Evolutionary conservation across 202 grass and related monocot species (phyloP).

Genomic region (Zoysia matrella): DNA sequence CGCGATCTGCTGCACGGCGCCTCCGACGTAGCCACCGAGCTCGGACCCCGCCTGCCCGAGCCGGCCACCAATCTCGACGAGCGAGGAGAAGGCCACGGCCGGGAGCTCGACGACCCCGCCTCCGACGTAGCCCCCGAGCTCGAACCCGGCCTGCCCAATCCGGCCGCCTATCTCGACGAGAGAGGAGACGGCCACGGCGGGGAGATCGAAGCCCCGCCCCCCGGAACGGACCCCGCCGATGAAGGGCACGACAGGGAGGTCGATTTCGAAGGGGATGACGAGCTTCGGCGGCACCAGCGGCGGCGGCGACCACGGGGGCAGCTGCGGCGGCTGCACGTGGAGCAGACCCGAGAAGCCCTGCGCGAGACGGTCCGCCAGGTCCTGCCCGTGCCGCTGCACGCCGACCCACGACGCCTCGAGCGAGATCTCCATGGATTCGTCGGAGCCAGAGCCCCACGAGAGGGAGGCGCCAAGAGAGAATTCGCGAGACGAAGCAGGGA

Average conservation of each 20-base stretch:
- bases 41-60: conserved; percentile 80
- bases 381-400: conserved; percentile 90
- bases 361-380: conserved; percentile 80
- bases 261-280: conserved; percentile 49
- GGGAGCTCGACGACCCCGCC: conserved; percentile 35
- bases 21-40: conserved; percentile 62
- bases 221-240: conserved; percentile 3
- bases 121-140: conserved; percentile 63
- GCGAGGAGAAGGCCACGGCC: conserved; percentile 55
- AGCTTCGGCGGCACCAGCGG: conserved; percentile 42
- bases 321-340: conserved; percentile 61
- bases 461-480: background rate
- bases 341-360: conserved; percentile 85
- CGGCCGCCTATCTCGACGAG: conserved; percentile 77
- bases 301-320: conserved; percentile 55
- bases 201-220: conserved; percentile 22
- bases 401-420: conserved; percentile 92
- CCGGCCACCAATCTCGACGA: conserved; percentile 76
- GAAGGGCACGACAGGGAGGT: conserved; percentile 19
- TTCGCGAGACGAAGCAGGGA: conserved; percentile 5
- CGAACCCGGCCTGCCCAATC: conserved; percentile 75
- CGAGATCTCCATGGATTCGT: conserved; percentile 73
- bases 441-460: background rate
- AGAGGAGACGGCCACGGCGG: conserved; percentile 56
- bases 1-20: conserved; percentile 73